Evolutionary conservation across 2,329 filamentous ascomycete species (phyloP), one percentile per base, ranked within the genome.

Genomic region (Plectosphaerella plurivora): DNA sequence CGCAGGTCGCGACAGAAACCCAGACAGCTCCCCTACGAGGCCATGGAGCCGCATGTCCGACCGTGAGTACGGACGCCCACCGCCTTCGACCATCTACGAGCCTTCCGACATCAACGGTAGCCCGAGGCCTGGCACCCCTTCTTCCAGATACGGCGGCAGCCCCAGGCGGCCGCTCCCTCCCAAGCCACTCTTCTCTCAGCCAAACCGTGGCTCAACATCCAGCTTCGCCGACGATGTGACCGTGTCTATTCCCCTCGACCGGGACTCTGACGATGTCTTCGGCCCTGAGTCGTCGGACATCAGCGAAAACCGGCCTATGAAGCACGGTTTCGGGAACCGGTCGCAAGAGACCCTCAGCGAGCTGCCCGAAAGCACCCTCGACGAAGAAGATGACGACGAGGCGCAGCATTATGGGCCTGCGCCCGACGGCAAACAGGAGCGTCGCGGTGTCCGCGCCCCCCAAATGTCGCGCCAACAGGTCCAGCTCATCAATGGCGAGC

Each of bases 381-480:
- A 33, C 28, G 59, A 55, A 20, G 66, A 68, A 2, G 60, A 60
- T 3, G 62, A 67, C 18, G 62, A 69, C 55, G 61, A 64, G 55
- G 61, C 67, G 41, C 39, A 45, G 12, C 85, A 91, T 66, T 96
- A 96, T 65, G 93, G 90, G 0, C 89, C 91, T 1, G 93, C 91
- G 1, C 94, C 94, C 0, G 83, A 88, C 51, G 91, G 90, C 9
- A 88, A 89, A 52, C 94, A 99, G 66, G 86, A 90, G 65, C 84
- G 94, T 52, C 83, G 94, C 63, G 94, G 94, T 52, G 90, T 93
- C 25, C 84, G 93, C 59, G 82, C 88, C 28, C 90, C 91, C 3
- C 90, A 96, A 63, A 93, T 93, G 83, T 84, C 88, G 11, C 94
- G 87, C 71, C 96, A 96, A 66, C 93, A 97, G 69, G 94, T 99